Percentiles rank a stretch among this genome's conserved stretches.
Conservation (phyloP, 2,329 filamentous ascomycete genomes). For the Diaporthe velutina region DNA sequence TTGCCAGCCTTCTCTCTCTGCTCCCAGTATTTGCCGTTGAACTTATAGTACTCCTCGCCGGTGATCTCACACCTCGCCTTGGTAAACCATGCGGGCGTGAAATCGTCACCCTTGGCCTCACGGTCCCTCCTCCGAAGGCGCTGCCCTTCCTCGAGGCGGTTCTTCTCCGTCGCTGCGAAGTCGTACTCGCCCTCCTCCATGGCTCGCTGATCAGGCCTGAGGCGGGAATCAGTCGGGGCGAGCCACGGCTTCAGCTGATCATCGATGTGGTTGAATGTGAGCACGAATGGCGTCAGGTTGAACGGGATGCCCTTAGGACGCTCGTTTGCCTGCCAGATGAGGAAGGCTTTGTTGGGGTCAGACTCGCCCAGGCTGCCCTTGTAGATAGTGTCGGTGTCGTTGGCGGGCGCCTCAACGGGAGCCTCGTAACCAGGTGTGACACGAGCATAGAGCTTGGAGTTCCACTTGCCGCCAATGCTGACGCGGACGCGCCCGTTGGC, state of each 20-base stretch:
- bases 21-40: constrained; percentile 90
- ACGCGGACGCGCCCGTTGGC: constrained; percentile 83
- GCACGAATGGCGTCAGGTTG: constrained; percentile 93
- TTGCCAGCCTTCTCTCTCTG: constrained; percentile 75
- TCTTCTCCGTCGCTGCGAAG: constrained; percentile 92
- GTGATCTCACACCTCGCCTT: constrained; percentile 81
- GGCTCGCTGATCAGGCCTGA: constrained; percentile 92
- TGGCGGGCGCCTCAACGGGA: constrained; percentile 69
- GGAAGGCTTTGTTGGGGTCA: constrained; percentile 82
- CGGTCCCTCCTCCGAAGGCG: constrained; percentile 78
- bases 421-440: constrained; percentile 92
- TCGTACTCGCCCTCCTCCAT: constrained; percentile 99
- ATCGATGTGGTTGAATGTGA: constrained; percentile 93
- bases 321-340: constrained; percentile 91
- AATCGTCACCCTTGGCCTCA: constrained; percentile 85
- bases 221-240: constrained; percentile 92
- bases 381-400: constrained; percentile 48
- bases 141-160: constrained; percentile 92
- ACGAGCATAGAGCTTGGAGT: constrained; percentile 95
- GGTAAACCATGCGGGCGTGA: constrained; percentile 86
- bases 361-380: constrained; percentile 61
- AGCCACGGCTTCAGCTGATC: constrained; percentile 83
- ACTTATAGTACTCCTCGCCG: constrained; percentile 91
- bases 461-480: constrained; percentile 95
- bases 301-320: constrained; percentile 90